phyloP scores from a whole-genome alignment of 805 yeast species.

The Nakazawaea laoshanensis region DNA sequence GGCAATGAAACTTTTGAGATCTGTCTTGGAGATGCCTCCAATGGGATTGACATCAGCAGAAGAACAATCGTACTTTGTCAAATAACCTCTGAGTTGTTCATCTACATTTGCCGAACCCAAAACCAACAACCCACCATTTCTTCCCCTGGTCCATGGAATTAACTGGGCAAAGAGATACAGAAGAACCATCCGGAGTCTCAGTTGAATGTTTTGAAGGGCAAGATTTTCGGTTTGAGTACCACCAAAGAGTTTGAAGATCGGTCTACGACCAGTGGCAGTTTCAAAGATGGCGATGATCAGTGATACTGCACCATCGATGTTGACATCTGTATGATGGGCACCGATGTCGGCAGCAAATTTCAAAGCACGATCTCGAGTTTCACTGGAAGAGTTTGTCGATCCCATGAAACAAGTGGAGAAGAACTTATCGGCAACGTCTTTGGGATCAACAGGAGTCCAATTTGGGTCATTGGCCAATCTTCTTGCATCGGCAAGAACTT shows the following conservation, averaged over 20 bases:
- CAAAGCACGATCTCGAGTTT: conserved; percentile 78
- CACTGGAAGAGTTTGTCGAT: conserved; percentile 82
- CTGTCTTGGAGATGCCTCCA: conserved; percentile 97
- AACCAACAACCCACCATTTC: conserved; percentile 77
- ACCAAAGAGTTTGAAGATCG: conserved; percentile 86
- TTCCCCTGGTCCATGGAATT: conserved; percentile 87
- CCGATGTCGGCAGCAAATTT: conserved; percentile 71
- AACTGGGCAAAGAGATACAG: conserved; percentile 91
- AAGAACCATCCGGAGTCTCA: conserved; percentile 89
- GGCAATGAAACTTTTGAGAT: conserved; percentile 74
- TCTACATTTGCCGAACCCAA: conserved; percentile 97
- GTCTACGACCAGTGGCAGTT: conserved; percentile 83
- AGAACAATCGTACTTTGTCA: conserved; percentile 95
- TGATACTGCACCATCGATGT: conserved; percentile 78
- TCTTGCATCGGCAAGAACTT: conserved; percentile 73
- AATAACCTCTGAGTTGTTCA: conserved; percentile 90
- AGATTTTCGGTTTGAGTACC: conserved; percentile 87
- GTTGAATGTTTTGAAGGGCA: conserved; percentile 95
- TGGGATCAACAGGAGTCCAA: conserved; percentile 69
- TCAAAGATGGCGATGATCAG: conserved; percentile 74
- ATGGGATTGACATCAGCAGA: conserved; percentile 97
- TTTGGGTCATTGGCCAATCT: conserved; percentile 47
- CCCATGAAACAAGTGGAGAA: conserved; percentile 97
- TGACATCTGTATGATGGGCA: conserved; percentile 82
- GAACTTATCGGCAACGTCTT: conserved; percentile 64